Evolutionary conservation across 257 asterid species (phyloP).

Genomic region (Paulownia fortunei): DNA sequence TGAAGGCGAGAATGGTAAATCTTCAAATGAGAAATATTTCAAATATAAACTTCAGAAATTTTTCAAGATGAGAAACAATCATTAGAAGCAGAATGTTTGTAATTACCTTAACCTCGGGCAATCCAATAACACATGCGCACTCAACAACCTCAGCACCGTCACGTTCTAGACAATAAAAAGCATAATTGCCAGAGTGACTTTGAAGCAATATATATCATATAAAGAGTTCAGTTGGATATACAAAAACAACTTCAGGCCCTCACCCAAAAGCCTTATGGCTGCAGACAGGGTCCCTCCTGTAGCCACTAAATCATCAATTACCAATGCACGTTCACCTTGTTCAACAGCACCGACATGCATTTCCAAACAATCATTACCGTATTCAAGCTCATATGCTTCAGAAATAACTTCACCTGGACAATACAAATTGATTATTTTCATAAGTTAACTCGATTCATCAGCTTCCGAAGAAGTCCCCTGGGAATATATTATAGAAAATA

Average conservation of each 20-base stretch:
- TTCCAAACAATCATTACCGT: conserved; percentile 83
- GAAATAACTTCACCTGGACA: conserved; percentile 72
- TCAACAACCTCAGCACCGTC: conserved; percentile 84
- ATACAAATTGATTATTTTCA: background rate
- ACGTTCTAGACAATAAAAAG: conserved; percentile 49
- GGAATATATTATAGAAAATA: background rate
- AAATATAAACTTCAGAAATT: background rate
- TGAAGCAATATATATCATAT: conserved; percentile 2
- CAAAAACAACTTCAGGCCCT: conserved; percentile 1
- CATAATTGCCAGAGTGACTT: background rate
- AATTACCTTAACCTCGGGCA: conserved; percentile 80
- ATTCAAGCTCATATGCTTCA: conserved; percentile 84
- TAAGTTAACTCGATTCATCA: background rate
- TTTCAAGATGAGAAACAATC: background rate
- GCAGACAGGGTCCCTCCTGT: conserved; percentile 94
- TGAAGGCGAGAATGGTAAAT: too few species aligned
- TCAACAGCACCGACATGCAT: conserved; percentile 79
- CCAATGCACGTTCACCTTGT: conserved; percentile 68
- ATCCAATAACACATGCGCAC: conserved; percentile 88
- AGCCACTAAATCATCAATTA: conserved; percentile 88
- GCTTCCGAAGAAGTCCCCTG: background rate
- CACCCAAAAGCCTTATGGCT: conserved; percentile 82
- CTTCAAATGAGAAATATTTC: too few species aligned
- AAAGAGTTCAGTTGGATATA: background rate
- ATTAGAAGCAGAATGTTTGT: background rate